A percentile compares a stretch with the other conserved stretches of the same genome.
These are phyloP conservation scores for Trematosphaeria pertusa DNA, from an alignment of 2,329 filamentous ascomycete genomes.

Conservation along the genomic window DNA sequence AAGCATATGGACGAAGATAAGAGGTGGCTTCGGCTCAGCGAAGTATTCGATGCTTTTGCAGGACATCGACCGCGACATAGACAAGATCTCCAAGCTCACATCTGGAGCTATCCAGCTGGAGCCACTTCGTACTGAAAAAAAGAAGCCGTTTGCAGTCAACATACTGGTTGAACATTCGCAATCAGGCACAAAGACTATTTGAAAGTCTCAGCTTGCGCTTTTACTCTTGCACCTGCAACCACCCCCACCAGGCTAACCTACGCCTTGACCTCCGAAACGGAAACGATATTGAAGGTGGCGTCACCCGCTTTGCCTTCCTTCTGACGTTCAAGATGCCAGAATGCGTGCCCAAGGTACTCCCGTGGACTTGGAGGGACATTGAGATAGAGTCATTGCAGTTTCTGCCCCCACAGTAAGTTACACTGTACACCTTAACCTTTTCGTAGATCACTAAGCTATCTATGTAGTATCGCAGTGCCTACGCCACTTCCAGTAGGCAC, in stretches of 20 bases:
- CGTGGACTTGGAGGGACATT: conserved; percentile 15
- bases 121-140: conserved; percentile 7
- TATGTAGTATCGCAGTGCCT: neutral
- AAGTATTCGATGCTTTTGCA: conserved; percentile 10
- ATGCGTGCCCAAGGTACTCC: neutral
- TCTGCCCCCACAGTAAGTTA: conserved; percentile 1
- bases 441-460: neutral
- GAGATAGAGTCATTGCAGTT: conserved; percentile 9
- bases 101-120: conserved; percentile 11
- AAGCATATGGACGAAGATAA: conserved; percentile 11
- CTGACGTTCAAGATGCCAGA: conserved; percentile 7
- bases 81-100: conserved; percentile 13
- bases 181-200: conserved; percentile 12
- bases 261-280: conserved; percentile 11
- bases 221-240: conserved; percentile 10
- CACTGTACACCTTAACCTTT: neutral
- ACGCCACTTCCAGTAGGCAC: neutral
- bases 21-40: conserved; percentile 11
- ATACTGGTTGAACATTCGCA: conserved; percentile 16
- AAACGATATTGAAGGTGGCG: neutral
- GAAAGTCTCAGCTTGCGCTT: conserved; percentile 12
- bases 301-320: conserved; percentile 5
- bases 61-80: conserved; percentile 17
- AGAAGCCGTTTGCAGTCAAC: conserved; percentile 3
- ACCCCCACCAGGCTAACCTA: conserved; percentile 13